phyloP scores from a whole-genome alignment of 306 rosid species.

The Luffa aegyptiaca region DNA sequence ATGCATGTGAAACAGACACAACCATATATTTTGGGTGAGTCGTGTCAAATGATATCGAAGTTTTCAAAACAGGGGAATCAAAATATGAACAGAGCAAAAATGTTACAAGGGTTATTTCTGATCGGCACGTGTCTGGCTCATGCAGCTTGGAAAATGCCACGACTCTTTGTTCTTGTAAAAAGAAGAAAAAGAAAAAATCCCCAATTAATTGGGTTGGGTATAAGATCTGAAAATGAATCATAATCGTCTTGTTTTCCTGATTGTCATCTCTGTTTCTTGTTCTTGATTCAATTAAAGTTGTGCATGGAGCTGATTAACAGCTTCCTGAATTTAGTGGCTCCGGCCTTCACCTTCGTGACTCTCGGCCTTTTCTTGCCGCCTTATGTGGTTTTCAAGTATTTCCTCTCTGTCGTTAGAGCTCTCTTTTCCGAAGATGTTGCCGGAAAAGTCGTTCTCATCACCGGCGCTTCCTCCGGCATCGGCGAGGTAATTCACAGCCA shows the following conservation, averaged over 20 bases:
- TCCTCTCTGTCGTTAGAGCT: slow-evolving; percentile 16
- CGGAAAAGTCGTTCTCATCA: slow-evolving; percentile 57
- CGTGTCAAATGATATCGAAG: background rate
- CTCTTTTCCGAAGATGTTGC: slow-evolving; percentile 35
- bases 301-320: slow-evolving; percentile 27
- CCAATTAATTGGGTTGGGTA: no score
- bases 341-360: slow-evolving; percentile 43
- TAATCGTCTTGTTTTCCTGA: background rate
- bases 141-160: background rate
- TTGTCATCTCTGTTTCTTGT: background rate
- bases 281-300: background rate
- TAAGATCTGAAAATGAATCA: background rate
- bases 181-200: no score
- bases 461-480: slow-evolving; percentile 59
- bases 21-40: background rate
- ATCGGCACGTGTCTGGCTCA: background rate
- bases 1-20: background rate
- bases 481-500: slow-evolving; percentile 22
- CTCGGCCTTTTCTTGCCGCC: slow-evolving; percentile 45
- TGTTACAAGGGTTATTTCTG: background rate
- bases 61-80: background rate
- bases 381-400: slow-evolving; percentile 22
- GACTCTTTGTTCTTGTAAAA: background rate
- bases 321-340: slow-evolving; percentile 41
- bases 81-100: background rate